Base-by-base conservation (phyloP, 768 basidiomycete species). In the Gloeostereum incarnatum region DNA sequence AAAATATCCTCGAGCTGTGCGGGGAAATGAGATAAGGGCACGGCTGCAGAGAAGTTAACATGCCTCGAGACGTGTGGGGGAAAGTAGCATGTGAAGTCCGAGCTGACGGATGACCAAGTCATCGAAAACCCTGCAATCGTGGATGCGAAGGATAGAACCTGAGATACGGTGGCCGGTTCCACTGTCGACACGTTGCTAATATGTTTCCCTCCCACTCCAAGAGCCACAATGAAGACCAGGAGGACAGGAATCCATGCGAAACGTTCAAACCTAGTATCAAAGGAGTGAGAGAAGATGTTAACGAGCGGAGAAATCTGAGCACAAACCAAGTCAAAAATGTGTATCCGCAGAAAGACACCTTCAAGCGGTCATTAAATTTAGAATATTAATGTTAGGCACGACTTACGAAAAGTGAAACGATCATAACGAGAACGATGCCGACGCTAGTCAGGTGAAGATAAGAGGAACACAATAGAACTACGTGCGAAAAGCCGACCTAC, bases 311-410 rank as follows among this genome's bases (percentile, higher is more conserved):
- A 1, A 8, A n/a, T 3, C 23, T 30, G 6, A 14, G 34, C 5
- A 47, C 58, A 21, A 41, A 73, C 77, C 73, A 66, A 34, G 54
- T 62, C 35, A 79, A 56, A 25, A 72, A 66, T 45, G 55, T 62
- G 52, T 63, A 60, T 0, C 73, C 74, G 50, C 72, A 76, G 51
- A 77, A 77, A 9, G 75, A 75, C n/a, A 76, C 53, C 72, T 73
- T 25, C 44, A 43, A 10, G 14, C 13, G 11, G 19, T 6, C 34
- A 44, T 2, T 31, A 39, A 31, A 35, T 16, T 25, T 20, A 21
- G 19, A 9, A 27, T 25, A 34, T 33, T 25, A 32, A 32, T 16
- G 36, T 36, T 17, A 25, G 26, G 30, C 3, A 30, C n/a, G 26
- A 33, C 62, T 40, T 51, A 75, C 63, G 13, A 70, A 33, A 35